Conservation (phyloP, 169 alveolate genomes). For the Theileria parva region DNA sequence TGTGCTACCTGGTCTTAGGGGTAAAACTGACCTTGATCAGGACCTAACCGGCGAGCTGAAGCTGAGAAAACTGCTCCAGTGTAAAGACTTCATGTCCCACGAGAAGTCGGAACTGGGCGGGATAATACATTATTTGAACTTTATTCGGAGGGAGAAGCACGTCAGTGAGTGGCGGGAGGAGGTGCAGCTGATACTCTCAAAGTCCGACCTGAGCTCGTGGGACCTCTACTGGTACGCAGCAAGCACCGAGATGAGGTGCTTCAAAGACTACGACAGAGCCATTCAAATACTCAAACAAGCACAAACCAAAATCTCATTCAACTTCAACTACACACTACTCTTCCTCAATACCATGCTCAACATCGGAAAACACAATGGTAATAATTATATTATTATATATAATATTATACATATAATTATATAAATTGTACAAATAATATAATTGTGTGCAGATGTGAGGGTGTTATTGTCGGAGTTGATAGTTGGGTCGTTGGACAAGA, state of each 20-base stretch:
- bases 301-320: constrained; percentile 44
- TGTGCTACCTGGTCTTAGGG: constrained; percentile 29
- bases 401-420: no score
- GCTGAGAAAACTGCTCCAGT: constrained; percentile 51
- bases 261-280: constrained; percentile 37
- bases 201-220: constrained; percentile 47
- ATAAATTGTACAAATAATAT: background rate
- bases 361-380: constrained; percentile 32
- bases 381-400: background rate
- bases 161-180: constrained; percentile 44
- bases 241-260: constrained; percentile 57
- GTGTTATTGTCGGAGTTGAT: constrained; percentile 33
- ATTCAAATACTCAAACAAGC: constrained; percentile 33
- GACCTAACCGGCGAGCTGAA: constrained; percentile 12
- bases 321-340: constrained; percentile 54
- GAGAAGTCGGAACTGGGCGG: constrained; percentile 7
- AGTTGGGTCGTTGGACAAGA: constrained; percentile 40
- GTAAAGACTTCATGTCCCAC: constrained; percentile 5
- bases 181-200: constrained; percentile 26
- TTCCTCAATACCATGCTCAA: constrained; percentile 42
- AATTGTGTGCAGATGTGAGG: constrained; percentile 30
- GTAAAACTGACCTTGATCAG: constrained; percentile 17
- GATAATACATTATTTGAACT: constrained; percentile 56
- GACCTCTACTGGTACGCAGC: constrained; percentile 67
- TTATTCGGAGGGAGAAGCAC: constrained; percentile 44